Conservation (phyloP, 2,329 filamentous ascomycete species). For the Elsinoe ampelina region DNA sequence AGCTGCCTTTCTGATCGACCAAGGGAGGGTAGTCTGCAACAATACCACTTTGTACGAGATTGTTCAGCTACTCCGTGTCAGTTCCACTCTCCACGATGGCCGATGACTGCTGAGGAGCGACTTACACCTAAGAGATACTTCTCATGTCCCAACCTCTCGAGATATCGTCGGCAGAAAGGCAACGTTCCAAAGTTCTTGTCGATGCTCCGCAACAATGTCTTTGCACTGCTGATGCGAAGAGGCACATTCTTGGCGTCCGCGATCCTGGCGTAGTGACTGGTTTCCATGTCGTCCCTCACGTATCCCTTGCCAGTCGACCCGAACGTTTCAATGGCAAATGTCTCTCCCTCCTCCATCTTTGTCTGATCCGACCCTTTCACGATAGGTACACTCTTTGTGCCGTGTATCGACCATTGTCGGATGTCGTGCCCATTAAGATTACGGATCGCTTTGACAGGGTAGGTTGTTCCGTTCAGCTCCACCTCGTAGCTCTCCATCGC, state of each 20-base stretch:
- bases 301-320: slow-evolving; percentile 46
- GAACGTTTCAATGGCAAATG: slow-evolving; percentile 52
- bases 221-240: slow-evolving; percentile 43
- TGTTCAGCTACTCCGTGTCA: slow-evolving; percentile 41
- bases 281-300: slow-evolving; percentile 38
- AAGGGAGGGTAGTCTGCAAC: slow-evolving; percentile 50
- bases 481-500: slow-evolving; percentile 55
- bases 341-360: slow-evolving; percentile 51
- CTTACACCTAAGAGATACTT: slow-evolving; percentile 50
- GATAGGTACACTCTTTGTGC: slow-evolving; percentile 48
- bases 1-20: slow-evolving; percentile 50
- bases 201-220: slow-evolving; percentile 49
- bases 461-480: slow-evolving; percentile 43
- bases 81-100: slow-evolving; percentile 7
- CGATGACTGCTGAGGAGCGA: background rate
- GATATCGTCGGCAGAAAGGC: slow-evolving; percentile 52
- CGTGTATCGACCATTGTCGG: slow-evolving; percentile 45
- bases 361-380: slow-evolving; percentile 41
- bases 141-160: slow-evolving; percentile 53
- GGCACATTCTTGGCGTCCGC: slow-evolving; percentile 30
- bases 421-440: slow-evolving; percentile 50
- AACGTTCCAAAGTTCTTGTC: slow-evolving; percentile 54
- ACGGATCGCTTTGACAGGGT: slow-evolving; percentile 47
- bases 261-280: slow-evolving; percentile 29
- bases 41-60: slow-evolving; percentile 47